Conservation (phyloP, 805 yeast genomes). For the Ogataea paraovalis region DNA sequence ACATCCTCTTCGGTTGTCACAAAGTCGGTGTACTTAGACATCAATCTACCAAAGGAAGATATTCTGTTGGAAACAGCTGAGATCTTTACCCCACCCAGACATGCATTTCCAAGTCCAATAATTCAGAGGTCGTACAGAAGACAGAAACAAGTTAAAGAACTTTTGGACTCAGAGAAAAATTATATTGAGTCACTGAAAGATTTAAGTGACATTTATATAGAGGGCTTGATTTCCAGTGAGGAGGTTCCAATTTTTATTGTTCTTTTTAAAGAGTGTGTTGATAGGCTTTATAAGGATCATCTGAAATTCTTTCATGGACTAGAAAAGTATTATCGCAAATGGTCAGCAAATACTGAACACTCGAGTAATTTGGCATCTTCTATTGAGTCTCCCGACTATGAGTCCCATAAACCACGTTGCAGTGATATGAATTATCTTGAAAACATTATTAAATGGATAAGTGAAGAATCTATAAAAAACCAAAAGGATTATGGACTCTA, state of each 20-base stretch:
- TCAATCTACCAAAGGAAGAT: conserved; percentile 2
- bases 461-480: conserved; percentile 20
- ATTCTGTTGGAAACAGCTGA: conserved; percentile 11
- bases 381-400: conserved; percentile 24
- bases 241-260: conserved; percentile 35
- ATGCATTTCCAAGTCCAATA: conserved; percentile 9
- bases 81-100: conserved; percentile 9
- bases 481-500: conserved; percentile 20
- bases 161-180: conserved; percentile 43
- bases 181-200: conserved; percentile 44
- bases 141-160: conserved; percentile 37
- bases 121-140: conserved; percentile 23
- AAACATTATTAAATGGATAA: conserved; percentile 17
- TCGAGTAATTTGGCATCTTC: conserved; percentile 5
- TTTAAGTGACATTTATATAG: conserved; percentile 41
- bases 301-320: conserved; percentile 27
- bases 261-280: conserved; percentile 26
- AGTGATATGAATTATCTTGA: conserved; percentile 20
- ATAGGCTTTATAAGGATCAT: conserved; percentile 32
- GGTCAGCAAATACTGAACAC: conserved; percentile 12
- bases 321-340: conserved; percentile 18
- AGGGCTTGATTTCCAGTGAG: conserved; percentile 32
- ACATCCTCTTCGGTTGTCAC: conserved; percentile 13
- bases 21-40: conserved; percentile 2
- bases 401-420: conserved; percentile 17